Conservation (phyloP, 1,139 yeast species). For the Diutina neorugosa region DNA sequence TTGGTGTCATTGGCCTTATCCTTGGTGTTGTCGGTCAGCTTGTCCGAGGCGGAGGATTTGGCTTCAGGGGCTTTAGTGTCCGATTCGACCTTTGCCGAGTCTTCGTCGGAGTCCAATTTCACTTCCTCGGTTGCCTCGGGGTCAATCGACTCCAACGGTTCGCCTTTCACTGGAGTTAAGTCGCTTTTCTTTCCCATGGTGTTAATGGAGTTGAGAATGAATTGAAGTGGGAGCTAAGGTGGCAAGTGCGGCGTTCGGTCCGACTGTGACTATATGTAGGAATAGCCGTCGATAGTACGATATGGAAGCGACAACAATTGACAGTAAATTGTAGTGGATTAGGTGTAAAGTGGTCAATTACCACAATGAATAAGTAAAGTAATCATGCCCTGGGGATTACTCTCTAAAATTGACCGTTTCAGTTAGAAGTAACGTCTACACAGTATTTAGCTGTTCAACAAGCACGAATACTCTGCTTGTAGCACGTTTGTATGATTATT, state of each 20-base stretch:
- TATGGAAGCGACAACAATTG: too few relatives aligned
- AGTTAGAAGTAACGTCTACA: too few relatives aligned
- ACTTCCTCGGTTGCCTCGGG: constrained; percentile 4
- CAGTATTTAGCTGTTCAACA: too few relatives aligned
- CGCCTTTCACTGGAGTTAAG: background rate
- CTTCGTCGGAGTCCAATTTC: constrained; percentile 5
- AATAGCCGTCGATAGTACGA: background rate
- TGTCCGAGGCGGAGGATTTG: background rate
- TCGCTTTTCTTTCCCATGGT: background rate
- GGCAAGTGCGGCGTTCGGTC: background rate
- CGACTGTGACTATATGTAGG: background rate
- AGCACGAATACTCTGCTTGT: too few relatives aligned
- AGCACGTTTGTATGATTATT: too few relatives aligned
- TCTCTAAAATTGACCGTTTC: too few relatives aligned
- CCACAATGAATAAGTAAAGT: too few relatives aligned
- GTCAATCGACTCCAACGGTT: constrained; percentile 3
- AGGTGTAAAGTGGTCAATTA: too few relatives aligned
- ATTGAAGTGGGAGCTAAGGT: background rate
- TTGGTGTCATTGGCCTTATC: background rate
- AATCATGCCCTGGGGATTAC: too few relatives aligned
- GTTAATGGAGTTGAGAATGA: background rate
- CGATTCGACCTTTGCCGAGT: constrained; percentile 7
- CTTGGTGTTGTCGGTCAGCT: background rate
- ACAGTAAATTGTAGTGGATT: too few relatives aligned
- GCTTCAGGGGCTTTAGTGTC: constrained; percentile 8